Conservation (phyloP, 1,139 yeast genomes). For the Kodamaea alishanica region DNA sequence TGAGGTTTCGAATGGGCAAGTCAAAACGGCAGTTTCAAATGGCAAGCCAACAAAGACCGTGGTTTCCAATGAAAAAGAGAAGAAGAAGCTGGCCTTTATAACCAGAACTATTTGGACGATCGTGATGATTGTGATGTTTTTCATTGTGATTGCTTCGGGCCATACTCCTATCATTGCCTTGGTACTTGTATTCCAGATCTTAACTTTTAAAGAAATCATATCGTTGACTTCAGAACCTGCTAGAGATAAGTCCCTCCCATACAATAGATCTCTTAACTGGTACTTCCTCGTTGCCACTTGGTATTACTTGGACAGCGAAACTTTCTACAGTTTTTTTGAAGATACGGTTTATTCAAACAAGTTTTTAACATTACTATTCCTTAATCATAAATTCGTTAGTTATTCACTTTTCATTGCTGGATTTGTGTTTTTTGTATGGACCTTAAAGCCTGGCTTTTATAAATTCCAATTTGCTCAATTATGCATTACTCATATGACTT, state of each 20-base stretch:
- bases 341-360: slow-evolving; percentile 42
- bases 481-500: slow-evolving; percentile 91
- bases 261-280: slow-evolving; percentile 88
- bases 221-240: slow-evolving; percentile 83
- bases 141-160: slow-evolving; percentile 75
- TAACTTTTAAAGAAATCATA: slow-evolving; percentile 89
- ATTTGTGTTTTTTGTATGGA: slow-evolving; percentile 83
- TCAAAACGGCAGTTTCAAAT: background rate
- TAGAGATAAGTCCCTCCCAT: slow-evolving; percentile 75
- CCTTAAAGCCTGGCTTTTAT: slow-evolving; percentile 84
- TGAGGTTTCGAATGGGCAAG: background rate
- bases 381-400: slow-evolving; percentile 79
- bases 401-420: slow-evolving; percentile 86
- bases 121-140: slow-evolving; percentile 80
- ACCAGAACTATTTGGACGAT: slow-evolving; percentile 94
- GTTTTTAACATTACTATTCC: slow-evolving; percentile 40
- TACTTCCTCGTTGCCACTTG: slow-evolving; percentile 76
- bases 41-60: background rate
- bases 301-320: slow-evolving; percentile 85
- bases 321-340: slow-evolving; percentile 61
- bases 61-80: slow-evolving; percentile 46
- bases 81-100: slow-evolving; percentile 77
- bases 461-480: slow-evolving; percentile 92
- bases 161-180: slow-evolving; percentile 75
- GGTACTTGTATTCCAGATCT: slow-evolving; percentile 69